A percentile compares a stretch with the other conserved stretches of the same genome.
phyloP scores from a whole-genome alignment of 768 basidiomycete genomes.

The Xerocomus spinulosus region DNA sequence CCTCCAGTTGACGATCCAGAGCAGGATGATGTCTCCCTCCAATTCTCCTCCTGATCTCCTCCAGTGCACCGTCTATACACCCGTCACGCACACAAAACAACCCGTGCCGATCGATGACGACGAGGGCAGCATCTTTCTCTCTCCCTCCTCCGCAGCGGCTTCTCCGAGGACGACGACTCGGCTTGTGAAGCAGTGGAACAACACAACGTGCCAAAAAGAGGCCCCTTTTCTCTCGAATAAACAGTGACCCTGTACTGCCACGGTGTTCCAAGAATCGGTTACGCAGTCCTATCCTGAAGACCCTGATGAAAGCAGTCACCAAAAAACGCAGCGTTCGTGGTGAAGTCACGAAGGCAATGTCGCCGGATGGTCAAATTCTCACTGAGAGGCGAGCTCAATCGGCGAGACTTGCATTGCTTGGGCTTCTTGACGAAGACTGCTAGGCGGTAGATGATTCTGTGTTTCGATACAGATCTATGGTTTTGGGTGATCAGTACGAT shows the following conservation, averaged over 20 bases:
- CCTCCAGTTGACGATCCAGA: constrained; percentile 28
- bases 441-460: too few species aligned
- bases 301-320: constrained; percentile 20
- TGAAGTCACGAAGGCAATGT: constrained; percentile 65
- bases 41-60: constrained; percentile 49
- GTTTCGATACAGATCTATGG: too few species aligned
- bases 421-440: constrained; percentile 61
- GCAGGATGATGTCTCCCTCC: constrained; percentile 49
- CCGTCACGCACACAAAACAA: constrained; percentile 36
- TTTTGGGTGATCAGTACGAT: too few species aligned
- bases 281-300: constrained; percentile 29
- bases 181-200: constrained; percentile 47
- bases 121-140: constrained; percentile 55
- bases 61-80: constrained; percentile 41
- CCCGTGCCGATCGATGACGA: constrained; percentile 43
- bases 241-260: constrained; percentile 17
- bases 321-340: constrained; percentile 43
- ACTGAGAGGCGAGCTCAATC: constrained; percentile 75
- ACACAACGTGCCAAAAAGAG: constrained; percentile 28
- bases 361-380: constrained; percentile 70
- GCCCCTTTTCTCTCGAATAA: constrained; percentile 35
- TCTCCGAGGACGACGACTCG: constrained; percentile 44
- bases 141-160: constrained; percentile 39
- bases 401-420: constrained; percentile 64
- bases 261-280: constrained; percentile 28